Conservation (phyloP, 2,329 filamentous ascomycete genomes). For the Epichloe festucae region DNA sequence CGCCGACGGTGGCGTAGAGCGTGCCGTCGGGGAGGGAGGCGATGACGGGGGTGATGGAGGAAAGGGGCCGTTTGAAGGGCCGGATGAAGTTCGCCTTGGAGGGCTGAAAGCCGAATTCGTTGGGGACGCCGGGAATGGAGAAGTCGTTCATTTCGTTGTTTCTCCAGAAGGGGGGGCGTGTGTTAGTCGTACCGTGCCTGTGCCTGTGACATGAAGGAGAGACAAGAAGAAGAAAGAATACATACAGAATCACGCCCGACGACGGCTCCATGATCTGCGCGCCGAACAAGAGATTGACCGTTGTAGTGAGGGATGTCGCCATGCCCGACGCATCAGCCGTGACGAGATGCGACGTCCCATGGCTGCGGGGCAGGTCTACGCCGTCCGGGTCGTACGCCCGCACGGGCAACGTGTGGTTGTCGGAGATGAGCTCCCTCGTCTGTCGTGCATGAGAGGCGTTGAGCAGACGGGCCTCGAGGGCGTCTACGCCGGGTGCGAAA, state of each 20-base stretch:
- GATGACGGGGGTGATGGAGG: constrained; percentile 70
- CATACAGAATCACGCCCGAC: constrained; percentile 64
- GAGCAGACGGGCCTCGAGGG: constrained; percentile 58
- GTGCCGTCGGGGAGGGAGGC: constrained; percentile 48
- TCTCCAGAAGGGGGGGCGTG: constrained; percentile 9
- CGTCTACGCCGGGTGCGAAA: constrained; percentile 50
- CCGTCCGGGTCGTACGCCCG: constrained; percentile 59
- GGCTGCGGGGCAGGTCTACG: constrained; percentile 53
- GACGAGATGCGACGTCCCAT: constrained; percentile 63
- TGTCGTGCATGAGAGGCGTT: constrained; percentile 41
- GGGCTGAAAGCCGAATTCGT: constrained; percentile 77
- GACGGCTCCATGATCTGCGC: constrained; percentile 64
- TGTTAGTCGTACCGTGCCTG: neutral
- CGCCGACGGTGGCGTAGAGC: constrained; percentile 58
- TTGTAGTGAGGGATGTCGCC: constrained; percentile 72
- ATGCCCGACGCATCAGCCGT: constrained; percentile 61
- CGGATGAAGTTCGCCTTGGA: constrained; percentile 70
- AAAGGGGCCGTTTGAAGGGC: constrained; percentile 69
- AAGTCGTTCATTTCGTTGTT: constrained; percentile 70
- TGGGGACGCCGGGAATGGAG: constrained; percentile 63
- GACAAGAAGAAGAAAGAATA: neutral
- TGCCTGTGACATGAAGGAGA: neutral
- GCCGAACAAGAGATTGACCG: constrained; percentile 79
- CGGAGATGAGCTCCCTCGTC: constrained; percentile 56
- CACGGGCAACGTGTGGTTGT: constrained; percentile 57